These are phyloP conservation scores for Schrenkiella parvula DNA, from an alignment of 345 rosid species.

Conservation along the genomic window DNA sequence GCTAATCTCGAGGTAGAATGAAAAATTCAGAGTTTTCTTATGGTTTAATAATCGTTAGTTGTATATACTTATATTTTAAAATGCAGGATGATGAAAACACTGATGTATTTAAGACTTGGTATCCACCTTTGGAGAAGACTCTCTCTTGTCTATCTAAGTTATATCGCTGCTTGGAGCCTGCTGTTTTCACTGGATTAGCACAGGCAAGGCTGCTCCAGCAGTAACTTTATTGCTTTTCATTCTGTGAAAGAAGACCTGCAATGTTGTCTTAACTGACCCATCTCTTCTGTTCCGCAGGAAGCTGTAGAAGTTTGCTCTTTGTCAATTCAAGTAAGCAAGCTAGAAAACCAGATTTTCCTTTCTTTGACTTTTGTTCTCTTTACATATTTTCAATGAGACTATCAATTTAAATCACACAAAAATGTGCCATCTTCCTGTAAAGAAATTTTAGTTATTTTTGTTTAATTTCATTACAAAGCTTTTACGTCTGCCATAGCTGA, in stretches of 20 bases:
- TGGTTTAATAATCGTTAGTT: constrained; percentile 11
- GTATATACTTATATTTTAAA: constrained; percentile 16
- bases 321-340: constrained; percentile 77
- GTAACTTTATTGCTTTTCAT: constrained; percentile 3
- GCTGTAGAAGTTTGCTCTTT: constrained; percentile 90
- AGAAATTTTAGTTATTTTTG: not conserved
- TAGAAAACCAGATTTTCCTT: constrained; percentile 10
- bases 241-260: not conserved
- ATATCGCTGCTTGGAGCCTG: constrained; percentile 79
- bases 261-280: constrained; percentile 14
- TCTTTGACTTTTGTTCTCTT: constrained; percentile 6
- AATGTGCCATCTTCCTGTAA: constrained; percentile 4
- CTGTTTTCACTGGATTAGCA: constrained; percentile 92
- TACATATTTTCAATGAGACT: not conserved
- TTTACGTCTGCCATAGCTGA: not conserved
- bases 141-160: constrained; percentile 86
- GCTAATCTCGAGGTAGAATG: constrained; percentile 29
- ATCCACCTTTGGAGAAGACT: constrained; percentile 93
- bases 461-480: not conserved
- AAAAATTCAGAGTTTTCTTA: not conserved
- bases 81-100: constrained; percentile 62
- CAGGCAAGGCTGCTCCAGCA: constrained; percentile 54
- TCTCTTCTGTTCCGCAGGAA: constrained; percentile 59
- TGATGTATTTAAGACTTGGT: constrained; percentile 79
- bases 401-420: not conserved